Base-by-base conservation (phyloP, 805 yeast species). In the Komagataella populi region DNA sequence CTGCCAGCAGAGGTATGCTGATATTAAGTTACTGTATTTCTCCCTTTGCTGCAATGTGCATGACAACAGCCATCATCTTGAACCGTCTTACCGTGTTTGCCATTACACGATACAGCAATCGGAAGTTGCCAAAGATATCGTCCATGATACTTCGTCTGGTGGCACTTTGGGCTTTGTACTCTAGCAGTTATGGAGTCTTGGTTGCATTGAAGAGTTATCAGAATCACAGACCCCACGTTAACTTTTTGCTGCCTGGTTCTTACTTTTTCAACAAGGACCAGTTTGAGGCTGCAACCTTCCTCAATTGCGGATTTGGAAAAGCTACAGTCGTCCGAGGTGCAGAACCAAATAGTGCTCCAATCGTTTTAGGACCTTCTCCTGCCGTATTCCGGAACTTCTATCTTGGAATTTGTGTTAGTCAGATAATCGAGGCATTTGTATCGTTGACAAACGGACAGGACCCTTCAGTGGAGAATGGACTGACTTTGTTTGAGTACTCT, bases 401-500 rank as follows among this genome's bases (percentile, higher is more conserved):
- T 59, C 59, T 79, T 30, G 65, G 78, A 1, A 67, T 81, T 52
- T 83, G 90, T 60, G 61, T 75, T 22, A 78, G 80, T 57, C 81
- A 81, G 59, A 80, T 81, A 50, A 63, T 80, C 14, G 91, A 86
- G 63, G 79, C 87, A 0, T 80, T 84, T 57, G 69, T 80, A 7
- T 70, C 84, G 2, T 78, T 76, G 23, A 70, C 80, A 6, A 71
- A 74, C 51, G 86, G 85, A 7, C 69, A 69, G 46, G 63, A 67
- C 23, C 84, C 87, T 6, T 70, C 73, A 51, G 73, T 78, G 18
- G 90, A 83, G 52, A 75, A 82, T 14, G 87, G 87, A 0, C 68
- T 84, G 55, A 81, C 93, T 0, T 65, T 85, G 43, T 84, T 85
- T 64, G 93, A 86, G 62, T 83, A 80, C 58, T 83, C 91, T 3